Evolutionary conservation across 495 filamentous ascomycete species (phyloP), one percentile per base, ranked within the genome.

Genomic region (Hapsidospora chrysogenum): DNA sequence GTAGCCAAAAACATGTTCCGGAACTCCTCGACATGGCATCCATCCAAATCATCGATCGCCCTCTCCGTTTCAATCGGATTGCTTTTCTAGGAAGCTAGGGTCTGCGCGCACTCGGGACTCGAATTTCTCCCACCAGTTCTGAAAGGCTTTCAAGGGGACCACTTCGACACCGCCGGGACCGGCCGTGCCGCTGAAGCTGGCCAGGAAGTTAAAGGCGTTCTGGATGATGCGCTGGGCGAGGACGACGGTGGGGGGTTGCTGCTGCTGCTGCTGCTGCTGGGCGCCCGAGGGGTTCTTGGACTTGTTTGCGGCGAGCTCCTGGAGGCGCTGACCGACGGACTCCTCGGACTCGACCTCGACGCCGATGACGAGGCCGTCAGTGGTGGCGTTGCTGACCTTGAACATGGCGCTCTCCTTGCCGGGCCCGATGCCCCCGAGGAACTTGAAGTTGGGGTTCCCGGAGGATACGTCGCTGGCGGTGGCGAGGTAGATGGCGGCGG

Each of bases 61-160:
- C n/a, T n/a, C n/a, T n/a, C n/a, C n/a, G n/a, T n/a, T n/a, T 65
- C 51, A 67, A 33, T 67, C 63, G 29, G 74, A 78, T 42, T 78
- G 80, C 48, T 82, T 70, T 53, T 96, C 86, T 44, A 99, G 60
- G 56, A 96, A 96, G 6, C 70, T 61, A 2, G 92, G 92, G 61
- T 99, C 89, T 37, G 68, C 60, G 50, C 85, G 76, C 19, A 96
- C 65, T 55, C 72, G 78, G 26, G 70, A 71, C 72, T 99, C 89
- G 62, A 99, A 99, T 57, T 93, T 95, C 33, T 57, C 64, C 89
- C 89, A 99, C 89, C 92, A 99, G 36, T 94, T 85, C 51, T 80
- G 75, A 54, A 99, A 96, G 9, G 76, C 79, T 58, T 77, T 82
- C 36, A 99, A 50, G 22, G 92, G 84, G 16, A 99, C 80, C 9